Conservation (phyloP, 495 filamentous ascomycete genomes). For the Penicillium parvum region DNA sequence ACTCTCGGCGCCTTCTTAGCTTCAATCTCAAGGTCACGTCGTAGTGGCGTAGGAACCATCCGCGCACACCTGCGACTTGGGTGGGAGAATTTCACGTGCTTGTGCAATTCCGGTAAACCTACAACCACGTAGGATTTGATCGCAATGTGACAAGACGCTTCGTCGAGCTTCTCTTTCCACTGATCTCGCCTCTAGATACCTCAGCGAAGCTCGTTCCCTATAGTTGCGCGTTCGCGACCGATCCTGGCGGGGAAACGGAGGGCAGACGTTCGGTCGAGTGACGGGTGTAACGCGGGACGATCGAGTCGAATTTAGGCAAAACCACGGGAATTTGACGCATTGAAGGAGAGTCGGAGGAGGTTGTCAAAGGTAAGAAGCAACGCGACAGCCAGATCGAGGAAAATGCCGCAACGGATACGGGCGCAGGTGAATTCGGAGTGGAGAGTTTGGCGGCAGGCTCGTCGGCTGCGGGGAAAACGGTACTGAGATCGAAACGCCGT, state of each 20-base stretch:
- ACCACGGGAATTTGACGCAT: slow-evolving; percentile 20
- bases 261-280: slow-evolving; percentile 14
- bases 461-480: slow-evolving; percentile 26
- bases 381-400: slow-evolving; percentile 15
- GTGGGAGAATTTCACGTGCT: slow-evolving; percentile 17
- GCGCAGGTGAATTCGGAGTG: slow-evolving; percentile 23
- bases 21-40: slow-evolving; percentile 11
- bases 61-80: slow-evolving; percentile 11
- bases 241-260: slow-evolving; percentile 18
- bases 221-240: slow-evolving; percentile 24
- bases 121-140: slow-evolving; percentile 1
- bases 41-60: slow-evolving; percentile 23
- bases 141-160: slow-evolving; percentile 2
- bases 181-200: not conserved
- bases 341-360: slow-evolving; percentile 16
- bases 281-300: slow-evolving; percentile 26
- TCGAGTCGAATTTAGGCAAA: slow-evolving; percentile 18
- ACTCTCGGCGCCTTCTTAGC: not conserved
- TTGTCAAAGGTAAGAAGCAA: not conserved
- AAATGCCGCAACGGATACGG: slow-evolving; percentile 27
- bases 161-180: not conserved
- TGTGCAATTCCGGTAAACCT: slow-evolving; percentile 9
- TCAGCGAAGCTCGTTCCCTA: slow-evolving; percentile 12
- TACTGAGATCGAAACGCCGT: slow-evolving; percentile 2
- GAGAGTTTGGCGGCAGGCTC: slow-evolving; percentile 16